Evolutionary conservation across 441 rosid genomes (phyloP), one percentile per base, ranked within the genome.

Genomic region (Daphne laureola): DNA sequence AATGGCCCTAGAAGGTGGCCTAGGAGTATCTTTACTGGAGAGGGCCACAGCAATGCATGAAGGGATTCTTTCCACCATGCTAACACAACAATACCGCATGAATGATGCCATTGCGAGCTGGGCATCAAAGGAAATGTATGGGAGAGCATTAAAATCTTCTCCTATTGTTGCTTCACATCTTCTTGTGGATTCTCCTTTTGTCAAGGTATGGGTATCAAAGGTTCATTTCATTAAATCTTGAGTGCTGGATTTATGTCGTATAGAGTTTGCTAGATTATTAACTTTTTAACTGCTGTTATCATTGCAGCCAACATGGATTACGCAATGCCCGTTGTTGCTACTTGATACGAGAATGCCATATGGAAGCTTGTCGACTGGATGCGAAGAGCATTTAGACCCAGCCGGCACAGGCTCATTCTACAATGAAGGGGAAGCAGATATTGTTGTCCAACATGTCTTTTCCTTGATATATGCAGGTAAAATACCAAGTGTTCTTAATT

Each of bases 61-160:
- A 38, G 96, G 95, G 54, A 49, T 77, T 60, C 87, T 85, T 67
- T 72, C 79, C 21, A 77, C 89, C 47, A 78, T 70, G 63, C 67
- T 89, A 78, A 87, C 81, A 9, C 83, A 72, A 49, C 97, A 93
- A 63, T 90, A 89, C 59, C 87, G 99, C 63, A 93, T 89, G 97
- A 87, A 90, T 45, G 89, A 93, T 75, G 86, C 92, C 35, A 90
- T 90, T 27, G 84, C 98, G 25, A 75, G 96, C 61, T 92, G 98
- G 98, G 96, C 97, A 67, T 86, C 98, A 43, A 93, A 86, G 77
- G 98, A 93, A 76, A 87, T 93, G 98, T 93, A 89, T 71, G 81
- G 79, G 57, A 96, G 97, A 67, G 70, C 67, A 62, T 55, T 93
- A 66, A 76, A 78, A 73, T 89, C 96, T 36, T 79, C 96, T 65